Evolutionary conservation across 1,284 basidiomycete genomes (phyloP).

Genomic region (Neolentinus lepideus): DNA sequence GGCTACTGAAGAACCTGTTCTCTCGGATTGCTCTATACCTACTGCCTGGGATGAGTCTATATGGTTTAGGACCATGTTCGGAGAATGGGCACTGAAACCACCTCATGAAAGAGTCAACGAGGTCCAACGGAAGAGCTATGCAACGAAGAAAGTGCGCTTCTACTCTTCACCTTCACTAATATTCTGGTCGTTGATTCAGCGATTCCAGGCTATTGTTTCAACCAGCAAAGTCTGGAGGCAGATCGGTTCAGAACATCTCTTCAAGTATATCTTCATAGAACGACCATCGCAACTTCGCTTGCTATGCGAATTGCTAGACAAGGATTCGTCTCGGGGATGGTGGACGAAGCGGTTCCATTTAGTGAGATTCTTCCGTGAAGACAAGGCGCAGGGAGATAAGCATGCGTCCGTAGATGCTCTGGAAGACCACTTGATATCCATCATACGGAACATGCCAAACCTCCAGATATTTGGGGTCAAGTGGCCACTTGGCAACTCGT

Average conservation of each 20-base stretch:
- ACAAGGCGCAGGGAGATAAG: slow-evolving; percentile 1
- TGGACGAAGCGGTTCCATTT: slow-evolving; percentile 61
- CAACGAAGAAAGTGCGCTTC: slow-evolving; percentile 53
- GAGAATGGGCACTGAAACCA: slow-evolving; percentile 48
- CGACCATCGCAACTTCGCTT: slow-evolving; percentile 6
- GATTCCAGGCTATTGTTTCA: slow-evolving; percentile 48
- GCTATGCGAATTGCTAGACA: slow-evolving; percentile 35
- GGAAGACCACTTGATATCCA: slow-evolving; percentile 38
- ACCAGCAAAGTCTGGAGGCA: slow-evolving; percentile 47
- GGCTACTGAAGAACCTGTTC: slow-evolving; percentile 56
- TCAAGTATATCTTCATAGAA: slow-evolving; percentile 9
- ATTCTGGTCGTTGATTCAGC: slow-evolving; percentile 1
- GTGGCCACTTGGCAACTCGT: slow-evolving; percentile 46
- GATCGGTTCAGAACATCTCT: slow-evolving; percentile 10
- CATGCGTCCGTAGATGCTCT: slow-evolving; percentile 29
- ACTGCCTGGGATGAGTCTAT: slow-evolving; percentile 50
- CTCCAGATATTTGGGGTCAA: slow-evolving; percentile 64
- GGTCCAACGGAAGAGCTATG: slow-evolving; percentile 50
- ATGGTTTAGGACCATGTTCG: slow-evolving; percentile 46
- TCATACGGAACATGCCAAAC: slow-evolving; percentile 58
- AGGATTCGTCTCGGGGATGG: slow-evolving; percentile 48
- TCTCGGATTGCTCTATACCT: slow-evolving; percentile 50
- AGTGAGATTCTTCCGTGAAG: slow-evolving; percentile 35
- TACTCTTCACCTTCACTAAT: slow-evolving; percentile 1
- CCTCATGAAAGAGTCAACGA: slow-evolving; percentile 48